Conservation (phyloP, 2,329 filamentous ascomycete genomes). For the Ophiocordyceps unilateralis region DNA sequence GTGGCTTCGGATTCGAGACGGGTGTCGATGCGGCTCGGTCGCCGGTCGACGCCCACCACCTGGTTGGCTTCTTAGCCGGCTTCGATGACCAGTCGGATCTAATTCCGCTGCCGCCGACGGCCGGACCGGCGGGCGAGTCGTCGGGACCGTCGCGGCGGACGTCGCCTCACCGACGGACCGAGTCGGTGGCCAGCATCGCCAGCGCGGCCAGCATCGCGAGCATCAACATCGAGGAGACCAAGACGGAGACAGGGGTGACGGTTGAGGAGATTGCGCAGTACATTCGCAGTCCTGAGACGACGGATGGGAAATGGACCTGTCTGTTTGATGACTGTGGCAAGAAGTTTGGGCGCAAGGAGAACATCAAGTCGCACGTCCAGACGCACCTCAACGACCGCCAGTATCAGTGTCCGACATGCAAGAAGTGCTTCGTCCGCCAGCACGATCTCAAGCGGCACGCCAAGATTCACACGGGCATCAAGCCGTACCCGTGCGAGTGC, state of each 20-base stretch:
- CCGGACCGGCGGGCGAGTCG: constrained; percentile 3
- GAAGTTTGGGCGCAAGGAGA: constrained; percentile 91
- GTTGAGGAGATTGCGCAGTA: constrained; percentile 65
- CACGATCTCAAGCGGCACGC: constrained; percentile 95
- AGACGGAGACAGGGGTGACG: constrained; percentile 68
- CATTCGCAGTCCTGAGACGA: constrained; percentile 54
- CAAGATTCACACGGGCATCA: constrained; percentile 93
- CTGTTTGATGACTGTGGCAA: constrained; percentile 67
- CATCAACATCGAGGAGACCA: constrained; percentile 48
- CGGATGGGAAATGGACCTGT: constrained; percentile 67
- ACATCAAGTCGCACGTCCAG: constrained; percentile 96
- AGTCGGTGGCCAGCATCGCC: constrained; percentile 39
- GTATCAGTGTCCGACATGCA: constrained; percentile 82
- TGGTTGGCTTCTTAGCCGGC: constrained; percentile 23
- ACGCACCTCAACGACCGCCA: constrained; percentile 94
- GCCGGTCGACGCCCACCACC: constrained; percentile 33
- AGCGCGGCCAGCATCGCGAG: constrained; percentile 42
- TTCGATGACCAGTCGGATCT: constrained; percentile 27
- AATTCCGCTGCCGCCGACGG: constrained; percentile 5
- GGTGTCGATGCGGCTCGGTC: constrained; percentile 21
- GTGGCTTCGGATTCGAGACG: constrained; percentile 13
- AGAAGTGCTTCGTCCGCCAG: constrained; percentile 91
- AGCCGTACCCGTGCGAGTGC: constrained; percentile 87
- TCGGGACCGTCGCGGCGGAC: constrained; percentile 6
- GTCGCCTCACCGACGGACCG: constrained; percentile 34